These are phyloP conservation scores for Neurospora sublineolata DNA, from an alignment of 495 filamentous ascomycete species.

Conservation along the genomic window DNA sequence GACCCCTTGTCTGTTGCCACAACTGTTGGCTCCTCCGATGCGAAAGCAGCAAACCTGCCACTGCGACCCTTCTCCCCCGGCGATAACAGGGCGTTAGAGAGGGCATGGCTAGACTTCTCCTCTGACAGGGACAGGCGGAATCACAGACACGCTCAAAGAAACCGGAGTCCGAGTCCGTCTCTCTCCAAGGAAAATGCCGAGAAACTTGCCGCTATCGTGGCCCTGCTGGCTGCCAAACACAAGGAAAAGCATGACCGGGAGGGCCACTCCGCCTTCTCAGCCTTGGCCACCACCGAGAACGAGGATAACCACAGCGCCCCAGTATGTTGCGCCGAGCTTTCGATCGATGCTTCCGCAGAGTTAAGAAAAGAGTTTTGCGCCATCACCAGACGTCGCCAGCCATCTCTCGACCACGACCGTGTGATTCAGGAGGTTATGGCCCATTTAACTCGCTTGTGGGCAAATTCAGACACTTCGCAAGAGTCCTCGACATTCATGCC, in stretches of 20 bases:
- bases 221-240: slow-evolving; percentile 26
- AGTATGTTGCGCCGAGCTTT: slow-evolving; percentile 32
- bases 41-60: slow-evolving; percentile 40
- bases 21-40: slow-evolving; percentile 37
- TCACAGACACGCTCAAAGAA: slow-evolving; percentile 23
- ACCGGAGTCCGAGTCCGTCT: slow-evolving; percentile 17
- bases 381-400: slow-evolving; percentile 27
- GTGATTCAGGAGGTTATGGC: slow-evolving; percentile 33
- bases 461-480: slow-evolving; percentile 2
- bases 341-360: slow-evolving; percentile 31
- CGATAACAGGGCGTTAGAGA: slow-evolving; percentile 64
- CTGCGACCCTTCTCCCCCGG: slow-evolving; percentile 66
- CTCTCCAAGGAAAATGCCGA: slow-evolving; percentile 26
- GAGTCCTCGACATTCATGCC: background rate
- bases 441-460: slow-evolving; percentile 17
- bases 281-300: background rate
- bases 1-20: slow-evolving; percentile 66
- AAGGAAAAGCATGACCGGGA: slow-evolving; percentile 23
- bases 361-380: slow-evolving; percentile 34
- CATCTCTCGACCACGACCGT: slow-evolving; percentile 25
- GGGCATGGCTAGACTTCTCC: slow-evolving; percentile 52
- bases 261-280: slow-evolving; percentile 16
- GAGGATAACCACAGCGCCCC: slow-evolving; percentile 6
- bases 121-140: slow-evolving; percentile 33
- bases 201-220: slow-evolving; percentile 36